phyloP scores from a whole-genome alignment of 768 basidiomycete genomes.

The Steccherinum ochraceum region DNA sequence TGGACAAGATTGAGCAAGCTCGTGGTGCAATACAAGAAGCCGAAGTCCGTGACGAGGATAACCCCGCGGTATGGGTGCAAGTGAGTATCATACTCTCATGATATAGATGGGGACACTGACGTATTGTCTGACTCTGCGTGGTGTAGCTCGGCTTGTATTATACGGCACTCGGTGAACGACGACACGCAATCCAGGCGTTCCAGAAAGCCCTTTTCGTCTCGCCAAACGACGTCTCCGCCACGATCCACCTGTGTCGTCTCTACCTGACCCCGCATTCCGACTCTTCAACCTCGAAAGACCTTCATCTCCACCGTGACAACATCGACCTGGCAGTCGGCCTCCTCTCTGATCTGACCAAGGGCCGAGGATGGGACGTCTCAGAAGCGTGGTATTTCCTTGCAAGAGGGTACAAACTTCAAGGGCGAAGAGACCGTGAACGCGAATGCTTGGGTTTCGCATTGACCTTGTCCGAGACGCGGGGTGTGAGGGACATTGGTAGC shows the following conservation, averaged over 20 bases:
- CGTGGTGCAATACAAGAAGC: slow-evolving; percentile 93
- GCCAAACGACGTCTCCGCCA: slow-evolving; percentile 73
- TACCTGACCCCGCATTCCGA: slow-evolving; percentile 44
- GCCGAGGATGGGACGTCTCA: slow-evolving; percentile 82
- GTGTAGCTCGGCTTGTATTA: slow-evolving; percentile 73
- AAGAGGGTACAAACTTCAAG: slow-evolving; percentile 72
- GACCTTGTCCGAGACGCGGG: slow-evolving; percentile 50
- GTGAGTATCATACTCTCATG: slow-evolving; percentile 34
- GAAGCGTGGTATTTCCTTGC: slow-evolving; percentile 95
- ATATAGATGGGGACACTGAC: not conserved
- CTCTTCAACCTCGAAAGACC: slow-evolving; percentile 10
- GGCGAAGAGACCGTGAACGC: slow-evolving; percentile 60
- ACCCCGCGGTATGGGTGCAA: slow-evolving; percentile 93
- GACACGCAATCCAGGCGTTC: slow-evolving; percentile 67
- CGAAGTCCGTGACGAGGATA: slow-evolving; percentile 79
- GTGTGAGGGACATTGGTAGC: slow-evolving; percentile 54
- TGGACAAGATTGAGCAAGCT: slow-evolving; percentile 86
- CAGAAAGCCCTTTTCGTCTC: slow-evolving; percentile 85
- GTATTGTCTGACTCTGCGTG: not conserved
- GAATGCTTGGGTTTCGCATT: slow-evolving; percentile 74
- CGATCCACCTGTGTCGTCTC: slow-evolving; percentile 70
- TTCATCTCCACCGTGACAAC: slow-evolving; percentile 31
- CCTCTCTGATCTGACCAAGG: slow-evolving; percentile 69
- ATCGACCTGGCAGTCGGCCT: slow-evolving; percentile 81
- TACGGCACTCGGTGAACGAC: slow-evolving; percentile 45